A percentile compares a stretch with the other conserved stretches of the same genome.
Evolutionary conservation across 73 alveolate species (phyloP).

Genomic region (Effrenium voratum): DNA sequence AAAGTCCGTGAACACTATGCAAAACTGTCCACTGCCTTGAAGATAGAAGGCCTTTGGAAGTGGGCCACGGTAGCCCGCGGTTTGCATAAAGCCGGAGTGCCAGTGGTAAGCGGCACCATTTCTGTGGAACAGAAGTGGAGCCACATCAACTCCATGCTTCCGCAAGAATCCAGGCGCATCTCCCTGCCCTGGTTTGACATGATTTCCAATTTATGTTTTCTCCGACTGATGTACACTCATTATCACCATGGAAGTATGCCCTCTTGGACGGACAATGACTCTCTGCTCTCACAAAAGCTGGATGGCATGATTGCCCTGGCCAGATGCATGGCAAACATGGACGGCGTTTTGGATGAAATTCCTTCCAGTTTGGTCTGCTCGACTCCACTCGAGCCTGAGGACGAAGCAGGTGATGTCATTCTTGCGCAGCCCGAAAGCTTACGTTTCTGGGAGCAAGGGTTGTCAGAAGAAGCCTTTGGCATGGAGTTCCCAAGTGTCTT

Average conservation of each 20-base stretch:
- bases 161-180: neutral
- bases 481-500: neutral
- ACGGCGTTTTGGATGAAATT: neutral
- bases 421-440: neutral
- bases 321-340: neutral
- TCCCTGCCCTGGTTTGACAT: neutral
- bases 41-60: constrained; percentile 5
- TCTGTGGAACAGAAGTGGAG: constrained; percentile 13
- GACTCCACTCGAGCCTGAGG: neutral
- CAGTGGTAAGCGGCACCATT: neutral
- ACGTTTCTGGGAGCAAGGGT: neutral
- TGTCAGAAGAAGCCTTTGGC: neutral
- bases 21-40: neutral
- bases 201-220: neutral
- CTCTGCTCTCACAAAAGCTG: neutral
- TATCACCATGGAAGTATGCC: constrained; percentile 3
- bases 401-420: neutral
- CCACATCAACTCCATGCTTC: neutral
- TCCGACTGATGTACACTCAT: constrained; percentile 13
- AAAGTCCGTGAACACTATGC: neutral
- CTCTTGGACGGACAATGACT: constrained; percentile 3
- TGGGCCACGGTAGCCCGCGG: constrained; percentile 22
- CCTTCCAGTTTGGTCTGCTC: neutral
- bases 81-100: neutral
- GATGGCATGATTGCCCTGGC: constrained; percentile 5